phyloP scores from a whole-genome alignment of 345 rosid species.

The Eucalyptus coolabah region DNA sequence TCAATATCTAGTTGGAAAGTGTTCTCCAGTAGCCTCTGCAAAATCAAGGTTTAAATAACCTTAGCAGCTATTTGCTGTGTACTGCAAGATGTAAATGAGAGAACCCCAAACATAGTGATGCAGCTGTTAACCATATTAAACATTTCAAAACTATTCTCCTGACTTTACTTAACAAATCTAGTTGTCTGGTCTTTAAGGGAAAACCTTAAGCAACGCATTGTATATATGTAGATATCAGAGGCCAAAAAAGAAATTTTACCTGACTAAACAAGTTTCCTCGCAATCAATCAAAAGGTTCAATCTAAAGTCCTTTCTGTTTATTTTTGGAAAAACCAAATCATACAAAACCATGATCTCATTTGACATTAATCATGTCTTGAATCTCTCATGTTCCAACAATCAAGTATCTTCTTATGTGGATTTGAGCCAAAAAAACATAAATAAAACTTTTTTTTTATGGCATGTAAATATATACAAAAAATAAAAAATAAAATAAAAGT shows the following conservation, averaged over 20 bases:
- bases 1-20: conserved; percentile 83
- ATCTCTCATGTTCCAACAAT: not conserved
- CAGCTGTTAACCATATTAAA: not conserved
- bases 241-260: not conserved
- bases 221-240: not conserved
- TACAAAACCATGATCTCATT: not conserved
- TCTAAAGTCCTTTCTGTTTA: not conserved
- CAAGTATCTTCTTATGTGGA: not conserved
- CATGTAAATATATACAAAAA: not conserved
- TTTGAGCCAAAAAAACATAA: not conserved
- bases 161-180: not conserved
- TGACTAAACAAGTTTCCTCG: not conserved
- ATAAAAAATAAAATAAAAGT: not conserved
- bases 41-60: not conserved
- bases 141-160: not conserved
- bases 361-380: not conserved
- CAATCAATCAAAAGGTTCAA: not conserved
- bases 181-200: not conserved
- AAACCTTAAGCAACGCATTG: not conserved
- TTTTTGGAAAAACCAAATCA: not conserved
- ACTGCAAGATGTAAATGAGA: not conserved
- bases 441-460: not conserved
- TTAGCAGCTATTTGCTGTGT: not conserved
- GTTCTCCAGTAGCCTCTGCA: conserved; percentile 88
- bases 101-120: not conserved